Evolutionary conservation across 2,329 filamentous ascomycete genomes (phyloP).

Genomic region (Pseudocercospora eumusae): DNA sequence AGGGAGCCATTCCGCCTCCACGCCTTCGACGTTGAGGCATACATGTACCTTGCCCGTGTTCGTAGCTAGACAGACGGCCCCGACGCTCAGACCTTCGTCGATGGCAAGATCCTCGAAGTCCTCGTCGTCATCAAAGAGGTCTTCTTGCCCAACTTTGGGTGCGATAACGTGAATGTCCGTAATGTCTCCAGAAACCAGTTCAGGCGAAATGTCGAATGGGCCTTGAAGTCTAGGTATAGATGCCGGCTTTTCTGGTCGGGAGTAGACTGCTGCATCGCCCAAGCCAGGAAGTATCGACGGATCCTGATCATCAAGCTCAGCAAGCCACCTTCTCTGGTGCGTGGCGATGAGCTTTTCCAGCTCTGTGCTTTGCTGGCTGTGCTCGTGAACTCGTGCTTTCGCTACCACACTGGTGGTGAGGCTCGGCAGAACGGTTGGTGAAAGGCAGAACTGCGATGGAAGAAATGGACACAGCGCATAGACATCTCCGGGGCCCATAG

Average conservation of each 20-base stretch:
- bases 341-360: constrained; percentile 49
- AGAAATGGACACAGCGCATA: constrained; percentile 91
- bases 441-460: constrained; percentile 76
- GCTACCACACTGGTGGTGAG: constrained; percentile 80
- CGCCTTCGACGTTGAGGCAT: constrained; percentile 62
- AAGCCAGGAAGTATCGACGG: constrained; percentile 33
- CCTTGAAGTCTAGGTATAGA: constrained; percentile 63
- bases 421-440: constrained; percentile 74
- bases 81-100: constrained; percentile 56
- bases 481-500: constrained; percentile 90
- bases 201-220: constrained; percentile 58
- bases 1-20: constrained; percentile 65
- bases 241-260: constrained; percentile 55
- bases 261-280: constrained; percentile 57
- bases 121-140: constrained; percentile 54
- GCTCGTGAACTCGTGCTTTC: constrained; percentile 56
- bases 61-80: constrained; percentile 60
- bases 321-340: constrained; percentile 62
- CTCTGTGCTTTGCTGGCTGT: constrained; percentile 46
- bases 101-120: constrained; percentile 39
- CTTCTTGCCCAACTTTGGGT: constrained; percentile 54
- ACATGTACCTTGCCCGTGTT: constrained; percentile 58
- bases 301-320: constrained; percentile 30
- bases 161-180: constrained; percentile 63
- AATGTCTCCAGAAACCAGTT: constrained; percentile 57